Evolutionary conservation across 768 basidiomycete species (phyloP), one percentile per base, ranked within the genome.

Genomic region (Boletus rufocinnamomeus): DNA sequence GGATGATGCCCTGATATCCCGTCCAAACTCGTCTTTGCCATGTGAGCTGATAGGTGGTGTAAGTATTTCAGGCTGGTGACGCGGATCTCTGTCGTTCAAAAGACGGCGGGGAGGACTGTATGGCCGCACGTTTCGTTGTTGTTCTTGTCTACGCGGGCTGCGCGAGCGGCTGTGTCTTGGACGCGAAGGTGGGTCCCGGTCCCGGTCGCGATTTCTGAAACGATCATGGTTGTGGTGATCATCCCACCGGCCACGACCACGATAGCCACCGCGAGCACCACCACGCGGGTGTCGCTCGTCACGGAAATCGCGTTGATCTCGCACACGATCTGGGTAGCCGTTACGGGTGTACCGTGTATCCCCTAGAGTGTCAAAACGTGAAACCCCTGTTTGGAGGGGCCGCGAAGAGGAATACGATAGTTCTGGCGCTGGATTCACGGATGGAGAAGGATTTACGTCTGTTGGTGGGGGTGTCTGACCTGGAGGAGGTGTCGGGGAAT

Each of bases 1-100:
- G 40, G 88, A 85, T 43, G 76, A 73, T 37, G 82, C 75, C 65
- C 91, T 81, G 68, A 91, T 80, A 70, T 93, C 90, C 66, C 91
- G 86, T 64, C 91, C 91, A 74, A 93, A 93, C 73, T 93, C 91
- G 81, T 93, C 91, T 74, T 85, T 91, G 57, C 76, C 85, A n/a
- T 70, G 63, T 53, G 69, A 69, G 50, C 68, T 75, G 52, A 62
- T 62, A 68, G 61, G 63, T 41, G 69, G 48, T 23, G 63, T 52
- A 34, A 54, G 54, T 57, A 67, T 55, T 55, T 70, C 63, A 65
- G 71, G 60, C 62, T 62, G 69, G 52, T 63, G 65, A 52, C 65
- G 67, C 50, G 67, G 55, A 54, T 71, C 62, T 58, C 56, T 58
- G 43, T 75, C 66, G 55, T 74, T 66, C 45, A 76, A 69, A 48